phyloP scores from a whole-genome alignment of 208 protist genomes.

The Leishmania arabica region DNA sequence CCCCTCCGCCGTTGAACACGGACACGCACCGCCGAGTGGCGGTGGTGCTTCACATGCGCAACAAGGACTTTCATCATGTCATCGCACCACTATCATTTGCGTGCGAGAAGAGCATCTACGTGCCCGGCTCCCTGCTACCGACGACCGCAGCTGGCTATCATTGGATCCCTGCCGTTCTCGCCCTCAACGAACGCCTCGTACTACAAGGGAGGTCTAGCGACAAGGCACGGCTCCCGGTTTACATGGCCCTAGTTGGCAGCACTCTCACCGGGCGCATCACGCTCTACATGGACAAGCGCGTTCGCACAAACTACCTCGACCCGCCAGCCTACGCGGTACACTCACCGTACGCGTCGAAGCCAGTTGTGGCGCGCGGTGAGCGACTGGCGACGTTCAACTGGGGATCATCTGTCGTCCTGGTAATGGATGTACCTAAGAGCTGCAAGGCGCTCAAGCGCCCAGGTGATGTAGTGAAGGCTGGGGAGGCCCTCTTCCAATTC shows the following conservation, averaged over 20 bases:
- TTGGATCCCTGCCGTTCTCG: conserved; percentile 75
- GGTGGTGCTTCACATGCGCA: conserved; percentile 66
- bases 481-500: conserved; percentile 51
- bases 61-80: conserved; percentile 85
- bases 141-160: conserved; percentile 68
- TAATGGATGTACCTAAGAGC: conserved; percentile 74
- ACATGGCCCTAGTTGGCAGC: conserved; percentile 76
- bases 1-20: conserved; percentile 29
- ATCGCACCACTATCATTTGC: conserved; percentile 54
- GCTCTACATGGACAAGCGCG: conserved; percentile 63
- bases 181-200: conserved; percentile 81
- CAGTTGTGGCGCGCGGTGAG: conserved; percentile 40
- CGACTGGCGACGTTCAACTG: conserved; percentile 76
- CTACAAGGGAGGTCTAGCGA: conserved; percentile 44
- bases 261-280: conserved; percentile 74
- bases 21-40: conserved; percentile 55
- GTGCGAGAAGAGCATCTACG: conserved; percentile 68
- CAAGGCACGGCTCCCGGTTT: conserved; percentile 20
- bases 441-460: conserved; percentile 33
- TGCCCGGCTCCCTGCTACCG: conserved; percentile 79
- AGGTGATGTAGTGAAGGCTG: conserved; percentile 71
- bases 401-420: conserved; percentile 84
- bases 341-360: conserved; percentile 41
- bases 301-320: conserved; percentile 82
- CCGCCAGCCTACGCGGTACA: conserved; percentile 83